Evolutionary conservation across 805 yeast genomes (phyloP).

Genomic region (Suhomyces kilbournensis): DNA sequence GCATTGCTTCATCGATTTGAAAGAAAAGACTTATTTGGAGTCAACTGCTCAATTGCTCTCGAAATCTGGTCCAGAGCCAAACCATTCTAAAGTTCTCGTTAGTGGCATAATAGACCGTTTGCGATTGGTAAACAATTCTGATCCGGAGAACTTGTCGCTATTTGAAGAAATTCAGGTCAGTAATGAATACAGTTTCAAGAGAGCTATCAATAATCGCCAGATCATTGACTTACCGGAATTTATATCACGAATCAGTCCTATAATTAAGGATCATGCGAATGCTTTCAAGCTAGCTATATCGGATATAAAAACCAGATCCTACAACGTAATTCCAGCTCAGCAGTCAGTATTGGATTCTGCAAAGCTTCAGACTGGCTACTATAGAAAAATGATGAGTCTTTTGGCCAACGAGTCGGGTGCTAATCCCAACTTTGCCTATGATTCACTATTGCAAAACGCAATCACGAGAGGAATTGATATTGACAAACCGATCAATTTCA

Average conservation of each 20-base stretch:
- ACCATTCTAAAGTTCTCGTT: slow-evolving; percentile 34
- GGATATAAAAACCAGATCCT: slow-evolving; percentile 63
- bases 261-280: slow-evolving; percentile 14
- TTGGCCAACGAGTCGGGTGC: slow-evolving; percentile 21
- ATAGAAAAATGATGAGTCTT: slow-evolving; percentile 46
- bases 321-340: slow-evolving; percentile 46
- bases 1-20: slow-evolving; percentile 48
- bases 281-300: slow-evolving; percentile 15
- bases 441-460: slow-evolving; percentile 46
- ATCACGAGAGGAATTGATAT: slow-evolving; percentile 45
- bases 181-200: slow-evolving; percentile 12
- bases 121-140: slow-evolving; percentile 11
- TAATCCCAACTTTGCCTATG: slow-evolving; percentile 31
- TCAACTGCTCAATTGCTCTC: background rate
- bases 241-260: slow-evolving; percentile 12
- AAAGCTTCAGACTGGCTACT: slow-evolving; percentile 59
- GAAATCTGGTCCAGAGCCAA: background rate
- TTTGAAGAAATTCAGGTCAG: slow-evolving; percentile 23
- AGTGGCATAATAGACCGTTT: slow-evolving; percentile 67
- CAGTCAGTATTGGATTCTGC: slow-evolving; percentile 47
- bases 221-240: slow-evolving; percentile 25
- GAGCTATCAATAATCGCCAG: slow-evolving; percentile 16
- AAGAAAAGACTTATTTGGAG: slow-evolving; percentile 13
- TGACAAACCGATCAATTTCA: slow-evolving; percentile 46
- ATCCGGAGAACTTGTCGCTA: slow-evolving; percentile 15